A percentile compares a stretch with the other conserved stretches of the same genome.
Conservation (phyloP, 805 yeast species). For the Monosporozyma aerobia region DNA sequence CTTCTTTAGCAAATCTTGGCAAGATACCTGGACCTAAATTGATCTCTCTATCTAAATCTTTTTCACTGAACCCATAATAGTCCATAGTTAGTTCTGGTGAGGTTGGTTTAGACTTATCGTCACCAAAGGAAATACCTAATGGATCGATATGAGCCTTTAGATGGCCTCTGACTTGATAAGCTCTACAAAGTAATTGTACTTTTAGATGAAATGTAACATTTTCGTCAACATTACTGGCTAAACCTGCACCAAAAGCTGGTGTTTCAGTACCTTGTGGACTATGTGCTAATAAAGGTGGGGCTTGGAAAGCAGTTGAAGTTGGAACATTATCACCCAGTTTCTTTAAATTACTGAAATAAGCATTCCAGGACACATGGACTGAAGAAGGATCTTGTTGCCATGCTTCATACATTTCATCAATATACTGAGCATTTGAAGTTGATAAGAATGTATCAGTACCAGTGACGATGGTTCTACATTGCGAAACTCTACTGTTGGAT, state of each 20-base stretch:
- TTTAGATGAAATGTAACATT: conserved; percentile 83
- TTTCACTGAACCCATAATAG: conserved; percentile 83
- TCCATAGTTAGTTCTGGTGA: conserved; percentile 89
- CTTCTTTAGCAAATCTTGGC: conserved; percentile 72
- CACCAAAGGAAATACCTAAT: conserved; percentile 81
- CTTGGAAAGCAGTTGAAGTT: conserved; percentile 66
- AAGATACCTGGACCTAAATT: conserved; percentile 95
- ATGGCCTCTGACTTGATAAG: conserved; percentile 98
- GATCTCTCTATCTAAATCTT: conserved; percentile 74
- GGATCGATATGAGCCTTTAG: conserved; percentile 94
- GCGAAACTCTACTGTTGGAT: not conserved
- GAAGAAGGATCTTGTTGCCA: conserved; percentile 86
- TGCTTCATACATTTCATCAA: conserved; percentile 95
- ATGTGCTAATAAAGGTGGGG: conserved; percentile 89
- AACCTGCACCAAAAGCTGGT: conserved; percentile 34
- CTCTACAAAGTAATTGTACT: conserved; percentile 93
- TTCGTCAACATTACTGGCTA: conserved; percentile 39
- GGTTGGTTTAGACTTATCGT: conserved; percentile 38
- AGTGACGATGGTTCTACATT: not conserved
- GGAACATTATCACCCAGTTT: conserved; percentile 46
- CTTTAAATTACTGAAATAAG: conserved; percentile 87
- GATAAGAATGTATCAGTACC: conserved; percentile 65
- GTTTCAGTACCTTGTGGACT: conserved; percentile 65
- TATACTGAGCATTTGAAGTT: conserved; percentile 78
- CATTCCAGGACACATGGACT: conserved; percentile 95